These are phyloP conservation scores for Tilletia walkeri DNA, from an alignment of 1,284 basidiomycete species.

Conservation along the genomic window DNA sequence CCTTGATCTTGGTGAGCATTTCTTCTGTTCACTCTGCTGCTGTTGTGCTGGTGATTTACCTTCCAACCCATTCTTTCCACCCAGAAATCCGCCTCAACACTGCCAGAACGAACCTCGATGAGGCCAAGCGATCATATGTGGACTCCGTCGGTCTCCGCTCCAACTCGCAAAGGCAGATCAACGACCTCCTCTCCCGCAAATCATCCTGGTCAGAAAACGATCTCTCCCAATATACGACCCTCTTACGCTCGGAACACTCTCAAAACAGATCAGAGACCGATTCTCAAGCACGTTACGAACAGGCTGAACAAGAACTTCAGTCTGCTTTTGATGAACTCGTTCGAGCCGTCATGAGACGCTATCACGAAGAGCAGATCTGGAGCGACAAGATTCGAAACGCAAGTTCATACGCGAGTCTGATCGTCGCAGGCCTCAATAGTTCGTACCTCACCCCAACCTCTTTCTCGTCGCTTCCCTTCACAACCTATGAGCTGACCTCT, in stretches of 20 bases:
- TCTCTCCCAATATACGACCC: slow-evolving; percentile 41
- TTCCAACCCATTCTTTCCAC: neutral
- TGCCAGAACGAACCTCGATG: slow-evolving; percentile 25
- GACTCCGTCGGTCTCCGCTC: slow-evolving; percentile 35
- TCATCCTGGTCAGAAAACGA: slow-evolving; percentile 44
- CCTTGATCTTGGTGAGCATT: slow-evolving; percentile 23
- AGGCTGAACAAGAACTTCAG: slow-evolving; percentile 36
- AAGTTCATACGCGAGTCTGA: slow-evolving; percentile 44
- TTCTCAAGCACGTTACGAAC: slow-evolving; percentile 38
- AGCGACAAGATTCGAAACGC: slow-evolving; percentile 44
- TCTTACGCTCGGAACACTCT: slow-evolving; percentile 46
- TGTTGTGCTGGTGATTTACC: neutral
- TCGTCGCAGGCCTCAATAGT: slow-evolving; percentile 47
- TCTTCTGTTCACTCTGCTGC: neutral
- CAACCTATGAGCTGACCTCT: neutral
- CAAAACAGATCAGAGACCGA: slow-evolving; percentile 33
- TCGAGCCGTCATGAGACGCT: slow-evolving; percentile 44
- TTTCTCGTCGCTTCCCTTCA: neutral
- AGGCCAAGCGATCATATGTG: slow-evolving; percentile 36
- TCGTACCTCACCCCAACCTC: neutral
- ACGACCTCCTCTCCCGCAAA: slow-evolving; percentile 49
- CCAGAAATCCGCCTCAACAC: slow-evolving; percentile 28
- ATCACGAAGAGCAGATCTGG: slow-evolving; percentile 54
- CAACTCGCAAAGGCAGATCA: slow-evolving; percentile 40
- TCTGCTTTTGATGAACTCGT: slow-evolving; percentile 47